These are phyloP conservation scores for Podaxis mareebaensis DNA, from an alignment of 768 basidiomycete genomes.

Conservation along the genomic window DNA sequence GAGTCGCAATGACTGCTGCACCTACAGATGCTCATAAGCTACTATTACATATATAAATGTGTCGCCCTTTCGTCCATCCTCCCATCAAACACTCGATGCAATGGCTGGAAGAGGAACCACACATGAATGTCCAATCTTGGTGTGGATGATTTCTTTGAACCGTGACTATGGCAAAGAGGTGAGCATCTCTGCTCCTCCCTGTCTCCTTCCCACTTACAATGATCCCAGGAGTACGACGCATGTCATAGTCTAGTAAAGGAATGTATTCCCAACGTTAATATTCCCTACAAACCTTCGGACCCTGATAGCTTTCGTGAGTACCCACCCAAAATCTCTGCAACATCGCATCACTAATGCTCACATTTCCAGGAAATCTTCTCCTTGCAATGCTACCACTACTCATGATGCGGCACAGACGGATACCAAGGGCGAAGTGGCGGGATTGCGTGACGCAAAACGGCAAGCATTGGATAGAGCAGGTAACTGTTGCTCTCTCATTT, in stretches of 20 bases:
- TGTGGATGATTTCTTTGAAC: slow-evolving; percentile 81
- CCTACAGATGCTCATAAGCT: background rate
- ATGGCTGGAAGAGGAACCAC: background rate
- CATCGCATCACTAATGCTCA: slow-evolving; percentile 12
- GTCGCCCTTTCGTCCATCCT: background rate
- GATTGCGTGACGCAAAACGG: slow-evolving; percentile 60
- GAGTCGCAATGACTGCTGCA: too few species aligned
- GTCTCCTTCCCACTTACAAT: slow-evolving; percentile 14
- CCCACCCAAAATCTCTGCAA: background rate
- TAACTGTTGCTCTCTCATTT: slow-evolving; percentile 21
- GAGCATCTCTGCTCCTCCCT: slow-evolving; percentile 22
- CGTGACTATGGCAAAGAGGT: slow-evolving; percentile 71
- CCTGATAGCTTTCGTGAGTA: slow-evolving; percentile 69
- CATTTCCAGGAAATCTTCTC: slow-evolving; percentile 61
- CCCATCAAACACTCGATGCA: background rate
- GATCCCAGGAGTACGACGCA: slow-evolving; percentile 67
- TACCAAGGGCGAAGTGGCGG: slow-evolving; percentile 74
- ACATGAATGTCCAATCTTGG: slow-evolving; percentile 63
- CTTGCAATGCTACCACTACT: slow-evolving; percentile 75
- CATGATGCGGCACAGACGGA: slow-evolving; percentile 84
- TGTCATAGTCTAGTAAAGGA: slow-evolving; percentile 60
- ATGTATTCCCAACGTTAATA: slow-evolving; percentile 58
- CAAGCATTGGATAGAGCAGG: slow-evolving; percentile 85
- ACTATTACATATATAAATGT: background rate
- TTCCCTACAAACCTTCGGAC: slow-evolving; percentile 54